Evolutionary conservation across 169 alveolate species (phyloP), one percentile per base, ranked within the genome.

Genomic region (Plasmodium cynomolgi): DNA sequence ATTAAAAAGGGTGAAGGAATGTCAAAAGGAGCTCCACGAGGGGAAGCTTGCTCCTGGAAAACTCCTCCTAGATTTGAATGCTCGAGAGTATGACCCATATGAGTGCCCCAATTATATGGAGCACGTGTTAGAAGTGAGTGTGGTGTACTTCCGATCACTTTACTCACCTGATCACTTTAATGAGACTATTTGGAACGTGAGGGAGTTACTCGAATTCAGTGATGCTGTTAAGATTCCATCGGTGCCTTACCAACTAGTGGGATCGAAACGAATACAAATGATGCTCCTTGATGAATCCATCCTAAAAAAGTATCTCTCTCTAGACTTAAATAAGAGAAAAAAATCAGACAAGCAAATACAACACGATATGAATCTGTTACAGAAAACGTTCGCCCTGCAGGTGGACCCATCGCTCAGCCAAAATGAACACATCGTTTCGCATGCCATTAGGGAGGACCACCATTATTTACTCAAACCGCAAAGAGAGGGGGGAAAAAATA

Each of bases 401-500:
- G 85, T 86, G 6, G 93, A 86, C 26, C 93, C 93, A 2, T 86
- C 93, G 13, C 44, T 75, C 56, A 41, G 62, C 44, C 26, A 75
- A 77, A 75, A 86, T 77, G 26, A 74, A 8, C 15, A 44, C 44
- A 92, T 95, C 62, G 84, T 85, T 39, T 80, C 84, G 4, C 39
- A 82, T 56, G 95, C 97, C n/a, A 94, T 83, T 68, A 8, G 82
- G 23, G 84, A 93, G 47, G 95, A 96, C 3, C 39, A 85, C 71
- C 80, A 92, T 54, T 97, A 75, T 81, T 88, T 97, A 81, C 77
- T 97, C 81, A 97, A 97, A 81, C 98, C 98, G 2, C 97, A 96
- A 83, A 86, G 97, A 88, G 98, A 97, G 91, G 98, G 98, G 9
- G 98, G 98, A 23, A 97, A 97, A 37, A 97, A 97, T 95, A 97